Conservation (phyloP, 169 alveolate species). For the Eimeria praecox region DNA sequence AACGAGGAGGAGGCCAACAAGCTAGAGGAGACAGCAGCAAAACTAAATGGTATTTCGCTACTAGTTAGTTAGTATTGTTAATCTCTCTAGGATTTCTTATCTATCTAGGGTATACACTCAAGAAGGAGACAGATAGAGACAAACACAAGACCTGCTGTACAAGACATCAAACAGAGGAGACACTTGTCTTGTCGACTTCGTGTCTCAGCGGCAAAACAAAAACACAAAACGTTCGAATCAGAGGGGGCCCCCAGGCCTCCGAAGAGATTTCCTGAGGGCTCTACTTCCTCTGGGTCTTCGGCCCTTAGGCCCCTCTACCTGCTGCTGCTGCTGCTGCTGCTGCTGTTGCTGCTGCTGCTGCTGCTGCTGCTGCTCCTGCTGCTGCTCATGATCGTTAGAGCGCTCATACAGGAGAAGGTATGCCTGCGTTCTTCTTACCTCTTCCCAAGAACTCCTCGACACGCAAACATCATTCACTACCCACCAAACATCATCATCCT, state of each 20-base stretch:
- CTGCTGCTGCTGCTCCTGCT: constrained; percentile 65
- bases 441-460: constrained; percentile 55
- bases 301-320: background rate
- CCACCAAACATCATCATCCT: constrained; percentile 61
- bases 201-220: background rate
- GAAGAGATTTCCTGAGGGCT: background rate
- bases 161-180: background rate
- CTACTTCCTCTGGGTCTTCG: background rate
- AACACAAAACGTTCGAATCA: background rate
- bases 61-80: no score
- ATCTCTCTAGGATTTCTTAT: no score
- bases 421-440: constrained; percentile 51
- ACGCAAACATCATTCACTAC: constrained; percentile 63
- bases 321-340: constrained; percentile 12
- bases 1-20: no score
- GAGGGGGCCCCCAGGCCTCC: constrained; percentile 26
- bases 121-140: no score
- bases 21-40: no score
- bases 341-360: constrained; percentile 24
- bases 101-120: no score
- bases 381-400: background rate
- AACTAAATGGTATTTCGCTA: no score
- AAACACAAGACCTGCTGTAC: no score
- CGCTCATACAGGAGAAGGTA: constrained; percentile 58
- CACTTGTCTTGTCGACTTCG: background rate